These are phyloP conservation scores for Mycosphaerella sp. DNA, from an alignment of 2,329 filamentous ascomycete species.

Conservation along the genomic window DNA sequence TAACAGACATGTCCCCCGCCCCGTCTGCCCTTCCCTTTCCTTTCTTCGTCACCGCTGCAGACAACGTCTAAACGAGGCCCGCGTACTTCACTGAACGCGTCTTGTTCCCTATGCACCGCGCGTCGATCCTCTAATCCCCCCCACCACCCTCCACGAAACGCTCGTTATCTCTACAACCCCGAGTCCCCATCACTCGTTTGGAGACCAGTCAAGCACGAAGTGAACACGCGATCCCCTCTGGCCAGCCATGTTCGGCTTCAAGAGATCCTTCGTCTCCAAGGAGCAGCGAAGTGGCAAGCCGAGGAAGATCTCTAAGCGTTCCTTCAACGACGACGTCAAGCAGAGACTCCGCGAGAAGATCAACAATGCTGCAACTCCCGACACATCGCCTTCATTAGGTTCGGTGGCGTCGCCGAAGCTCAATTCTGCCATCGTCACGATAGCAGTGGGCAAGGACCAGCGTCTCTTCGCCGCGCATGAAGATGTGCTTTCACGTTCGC, in stretches of 20 bases:
- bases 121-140: slow-evolving; percentile 43
- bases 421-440: slow-evolving; percentile 72
- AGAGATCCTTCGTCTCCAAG: slow-evolving; percentile 77
- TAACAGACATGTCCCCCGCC: slow-evolving; percentile 2
- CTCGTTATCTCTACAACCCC: slow-evolving; percentile 35
- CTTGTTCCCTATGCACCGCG: slow-evolving; percentile 50
- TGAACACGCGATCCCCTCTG: slow-evolving; percentile 1
- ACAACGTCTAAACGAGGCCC: slow-evolving; percentile 25
- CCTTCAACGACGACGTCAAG: slow-evolving; percentile 71
- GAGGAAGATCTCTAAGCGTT: slow-evolving; percentile 70
- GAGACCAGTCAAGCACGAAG: slow-evolving; percentile 22
- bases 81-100: slow-evolving; percentile 32
- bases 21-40: slow-evolving; percentile 12
- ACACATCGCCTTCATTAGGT: slow-evolving; percentile 33
- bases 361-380: slow-evolving; percentile 49
- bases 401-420: slow-evolving; percentile 43
- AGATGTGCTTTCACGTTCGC: slow-evolving; percentile 79
- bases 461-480: slow-evolving; percentile 93
- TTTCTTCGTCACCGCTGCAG: slow-evolving; percentile 32
- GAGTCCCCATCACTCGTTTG: slow-evolving; percentile 45
- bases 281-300: slow-evolving; percentile 79
- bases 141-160: slow-evolving; percentile 29
- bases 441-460: slow-evolving; percentile 76
- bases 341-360: slow-evolving; percentile 82
- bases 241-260: slow-evolving; percentile 62